Base-by-base conservation (phyloP, 371 early-diverging fungal genomes). In the Nematocida minor region DNA sequence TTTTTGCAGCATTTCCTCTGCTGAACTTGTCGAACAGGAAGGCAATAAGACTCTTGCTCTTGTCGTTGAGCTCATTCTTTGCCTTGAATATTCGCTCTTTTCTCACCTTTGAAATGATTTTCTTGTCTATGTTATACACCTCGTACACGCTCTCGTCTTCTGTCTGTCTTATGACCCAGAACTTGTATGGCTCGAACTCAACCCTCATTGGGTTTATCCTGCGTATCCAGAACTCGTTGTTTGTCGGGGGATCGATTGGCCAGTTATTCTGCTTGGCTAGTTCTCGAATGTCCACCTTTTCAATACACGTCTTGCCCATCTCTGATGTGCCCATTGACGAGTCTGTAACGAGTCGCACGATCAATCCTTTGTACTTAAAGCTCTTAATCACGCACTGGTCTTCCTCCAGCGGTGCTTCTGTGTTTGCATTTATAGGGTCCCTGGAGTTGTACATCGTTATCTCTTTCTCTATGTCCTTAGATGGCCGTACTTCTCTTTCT, bases 71-170 rank as follows among this genome's bases (percentile, higher is more conserved):
- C 4, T 34, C 4, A 0, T 41, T 34, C 14, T 55, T 27, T 6
- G 27, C 47, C 31, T 60, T 42, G 62, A 70, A 70, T 34, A 70
- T 70, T 34, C 71, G 14, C 9, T 34, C 41, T 34, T 57, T 18
- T 20, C 36, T n/a, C 6, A 62, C 46, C 4, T 7, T 25, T 6
- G 3, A 14, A n/a, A 34, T 40, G 31, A 34, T 44, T 70, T 63
- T 60, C 25, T 31, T 70, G 38, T 63, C 48, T 25, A 46, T 44
- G 62, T 70, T 70, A 36, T 70, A 70, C 16, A 70, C 46, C 11
- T 41, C 9, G 22, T 55, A 70, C 1, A 7, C n/a, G 22, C 29
- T 42, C 3, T 38, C 46, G 7, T 62, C 48, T 63, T 6, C 14
- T 6, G 36, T 18, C 16, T 1, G 62, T 1, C 32, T 31, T 9